These are phyloP conservation scores for Tylopilus sp. DNA, from an alignment of 1,284 basidiomycete species.

Conservation along the genomic window DNA sequence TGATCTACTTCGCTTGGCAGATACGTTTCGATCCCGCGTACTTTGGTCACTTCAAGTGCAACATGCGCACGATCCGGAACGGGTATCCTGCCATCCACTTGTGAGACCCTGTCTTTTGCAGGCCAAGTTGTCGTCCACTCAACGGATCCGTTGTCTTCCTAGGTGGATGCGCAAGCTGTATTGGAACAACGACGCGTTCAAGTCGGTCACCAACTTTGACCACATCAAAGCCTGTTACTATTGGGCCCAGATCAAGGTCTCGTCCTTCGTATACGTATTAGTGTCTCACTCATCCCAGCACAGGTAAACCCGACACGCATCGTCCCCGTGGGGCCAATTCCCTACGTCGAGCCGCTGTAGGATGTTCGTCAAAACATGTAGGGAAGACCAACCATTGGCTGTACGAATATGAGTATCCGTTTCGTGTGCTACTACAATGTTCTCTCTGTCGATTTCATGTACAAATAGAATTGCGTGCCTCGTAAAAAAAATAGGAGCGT, in stretches of 20 bases:
- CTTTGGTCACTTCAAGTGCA: conserved; percentile 92
- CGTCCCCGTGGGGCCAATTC: conserved; percentile 72
- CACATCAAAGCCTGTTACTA: conserved; percentile 89
- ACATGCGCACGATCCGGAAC: conserved; percentile 72
- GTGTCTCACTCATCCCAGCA: conserved; percentile 19
- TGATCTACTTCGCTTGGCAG: conserved; percentile 7
- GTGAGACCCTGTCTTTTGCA: conserved; percentile 36
- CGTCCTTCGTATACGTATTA: conserved; percentile 10
- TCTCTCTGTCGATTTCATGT: conserved; percentile 3
- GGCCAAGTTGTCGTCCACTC: not conserved
- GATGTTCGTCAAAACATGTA: not conserved
- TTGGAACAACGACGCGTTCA: conserved; percentile 89
- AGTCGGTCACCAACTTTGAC: conserved; percentile 82
- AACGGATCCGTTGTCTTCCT: not conserved
- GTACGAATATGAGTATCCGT: not conserved
- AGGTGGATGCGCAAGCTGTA: conserved; percentile 88
- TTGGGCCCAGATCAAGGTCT: conserved; percentile 60
- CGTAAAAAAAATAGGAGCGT: not conserved
- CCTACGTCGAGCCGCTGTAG: conserved; percentile 63
- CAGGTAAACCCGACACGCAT: conserved; percentile 73
- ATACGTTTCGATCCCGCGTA: conserved; percentile 77
- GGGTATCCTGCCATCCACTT: conserved; percentile 80
- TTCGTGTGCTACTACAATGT: conserved; percentile 9
- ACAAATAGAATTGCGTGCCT: not conserved
- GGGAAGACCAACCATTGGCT: not conserved